Base-by-base conservation (phyloP, 495 filamentous ascomycete genomes). In the Penicillium flavigenum region DNA sequence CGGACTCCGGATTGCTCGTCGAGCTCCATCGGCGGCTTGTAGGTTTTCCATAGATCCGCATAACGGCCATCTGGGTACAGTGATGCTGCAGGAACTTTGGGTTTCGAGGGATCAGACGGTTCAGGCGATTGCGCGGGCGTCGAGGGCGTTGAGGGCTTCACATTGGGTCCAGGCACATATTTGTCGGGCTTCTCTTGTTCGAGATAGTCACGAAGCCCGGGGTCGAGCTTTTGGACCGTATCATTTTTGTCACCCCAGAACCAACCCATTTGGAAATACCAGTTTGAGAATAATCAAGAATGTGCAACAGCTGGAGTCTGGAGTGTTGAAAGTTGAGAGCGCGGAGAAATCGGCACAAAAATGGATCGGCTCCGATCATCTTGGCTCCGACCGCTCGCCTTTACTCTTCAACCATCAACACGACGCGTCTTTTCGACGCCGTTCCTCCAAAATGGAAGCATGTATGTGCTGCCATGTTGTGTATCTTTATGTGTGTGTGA, bases 41-140 rank as follows among this genome's bases (percentile, higher is more conserved):
- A 97, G 45, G 82, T 88, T 69, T 86, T 88, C 94, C 94, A 98
- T 31, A 98, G 80, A 76, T 96, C 82, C 46, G 92, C 91, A 71
- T 97, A 98, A 57, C 94, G 89, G 58, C 91, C 92, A 73, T 97
- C 94, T 61, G 75, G 82, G 68, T 72, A 88, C 20, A 86, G 77
- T 6, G 86, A 87, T 56, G 82, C 74, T 41, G 73, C 57, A 8
- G 86, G 85, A 63, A 81, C 78, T 77, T 59, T 78, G 64, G 68
- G 71, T 73, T 66, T 74, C n/a, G 72, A 66, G 24, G 71, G 17
- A 34, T 76, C 59, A 54, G 43, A 19, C 32, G 61, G 29, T 46
- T 64, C 29, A 51, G 66, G 26, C 4, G 64, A 53, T 14, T 73
- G 57, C 45, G 57, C 27, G 4, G 65, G 51, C 29, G 61, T 54